Percentiles rank a stretch among this genome's conserved stretches.
Evolutionary conservation across 1,284 basidiomycete genomes (phyloP).

Genomic region (Ceratobasidium sp.): DNA sequence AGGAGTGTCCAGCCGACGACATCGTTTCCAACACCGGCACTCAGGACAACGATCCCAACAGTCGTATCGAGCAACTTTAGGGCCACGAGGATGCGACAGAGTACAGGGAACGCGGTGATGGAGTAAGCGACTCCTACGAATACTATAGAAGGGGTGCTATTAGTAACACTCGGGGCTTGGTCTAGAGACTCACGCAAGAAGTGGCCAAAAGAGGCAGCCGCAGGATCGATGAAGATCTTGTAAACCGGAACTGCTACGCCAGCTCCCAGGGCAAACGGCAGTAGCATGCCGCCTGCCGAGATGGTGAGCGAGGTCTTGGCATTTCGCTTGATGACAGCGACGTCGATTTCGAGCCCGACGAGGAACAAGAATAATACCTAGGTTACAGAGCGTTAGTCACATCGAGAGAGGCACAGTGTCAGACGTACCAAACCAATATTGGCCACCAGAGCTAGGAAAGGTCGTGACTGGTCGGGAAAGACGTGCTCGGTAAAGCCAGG

Average conservation of each 20-base stretch:
- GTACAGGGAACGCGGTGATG: slow-evolving; percentile 68
- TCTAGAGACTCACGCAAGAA: slow-evolving; percentile 89
- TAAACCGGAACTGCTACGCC: slow-evolving; percentile 87
- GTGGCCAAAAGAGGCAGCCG: slow-evolving; percentile 71
- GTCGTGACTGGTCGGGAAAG: slow-evolving; percentile 78
- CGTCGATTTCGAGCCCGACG: slow-evolving; percentile 92
- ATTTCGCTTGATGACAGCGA: slow-evolving; percentile 81
- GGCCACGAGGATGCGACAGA: slow-evolving; percentile 86
- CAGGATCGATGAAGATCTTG: slow-evolving; percentile 76
- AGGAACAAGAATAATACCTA: slow-evolving; percentile 89
- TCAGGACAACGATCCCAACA: slow-evolving; percentile 92
- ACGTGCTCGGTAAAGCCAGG: slow-evolving; percentile 65
- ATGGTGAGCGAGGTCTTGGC: slow-evolving; percentile 72
- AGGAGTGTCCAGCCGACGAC: slow-evolving; percentile 70
- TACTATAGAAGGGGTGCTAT: neutral
- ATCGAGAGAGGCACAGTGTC: neutral
- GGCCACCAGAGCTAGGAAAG: slow-evolving; percentile 89
- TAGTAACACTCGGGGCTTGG: slow-evolving; percentile 61
- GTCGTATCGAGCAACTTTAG: slow-evolving; percentile 86
- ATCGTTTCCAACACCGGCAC: slow-evolving; percentile 93
- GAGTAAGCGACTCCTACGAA: slow-evolving; percentile 58
- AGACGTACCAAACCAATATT: slow-evolving; percentile 87
- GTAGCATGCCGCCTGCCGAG: slow-evolving; percentile 72
- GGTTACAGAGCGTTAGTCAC: neutral
- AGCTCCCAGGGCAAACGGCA: slow-evolving; percentile 89